Evolutionary conservation across 768 basidiomycete species (phyloP).

Genomic region (Hericium erinaceus): DNA sequence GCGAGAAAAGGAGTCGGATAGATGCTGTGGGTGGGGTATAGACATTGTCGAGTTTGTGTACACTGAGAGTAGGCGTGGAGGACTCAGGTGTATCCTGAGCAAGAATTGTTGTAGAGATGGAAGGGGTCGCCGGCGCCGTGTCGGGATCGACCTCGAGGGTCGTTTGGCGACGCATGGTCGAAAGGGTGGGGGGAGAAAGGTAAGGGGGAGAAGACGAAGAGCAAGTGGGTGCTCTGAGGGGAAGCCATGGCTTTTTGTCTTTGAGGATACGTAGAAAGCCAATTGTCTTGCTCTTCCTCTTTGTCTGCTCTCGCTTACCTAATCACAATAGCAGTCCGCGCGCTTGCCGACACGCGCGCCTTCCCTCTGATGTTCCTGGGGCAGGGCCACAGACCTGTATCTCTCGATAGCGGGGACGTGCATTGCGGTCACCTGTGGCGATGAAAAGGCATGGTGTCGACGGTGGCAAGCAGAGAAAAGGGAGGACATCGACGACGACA

Average conservation of each 20-base stretch:
- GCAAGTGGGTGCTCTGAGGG: slow-evolving; percentile 2
- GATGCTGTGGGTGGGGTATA: slow-evolving; percentile 22
- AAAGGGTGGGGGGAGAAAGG: slow-evolving; percentile 14
- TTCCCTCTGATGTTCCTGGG: too few relatives aligned
- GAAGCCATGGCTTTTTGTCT: slow-evolving; percentile 22
- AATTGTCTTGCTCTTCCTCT: not conserved
- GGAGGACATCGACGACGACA: too few relatives aligned
- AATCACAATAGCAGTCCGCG: slow-evolving; percentile 11
- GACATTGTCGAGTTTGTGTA: slow-evolving; percentile 15
- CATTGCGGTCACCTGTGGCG: too few relatives aligned
- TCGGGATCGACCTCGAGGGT: slow-evolving; percentile 17
- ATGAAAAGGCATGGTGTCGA: too few relatives aligned
- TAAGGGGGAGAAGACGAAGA: slow-evolving; percentile 9
- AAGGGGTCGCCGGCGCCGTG: slow-evolving; percentile 13
- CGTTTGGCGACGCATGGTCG: slow-evolving; percentile 18
- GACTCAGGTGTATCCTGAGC: slow-evolving; percentile 9
- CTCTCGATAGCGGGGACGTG: too few relatives aligned
- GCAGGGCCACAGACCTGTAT: too few relatives aligned
- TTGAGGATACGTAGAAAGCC: slow-evolving; percentile 2
- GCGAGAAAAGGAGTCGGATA: slow-evolving; percentile 58
- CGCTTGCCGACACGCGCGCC: too few relatives aligned
- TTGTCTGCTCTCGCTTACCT: slow-evolving; percentile 1
- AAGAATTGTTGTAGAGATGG: slow-evolving; percentile 15
- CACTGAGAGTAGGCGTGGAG: slow-evolving; percentile 16
- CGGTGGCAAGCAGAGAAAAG: too few relatives aligned